Evolutionary conservation across 1,284 basidiomycete species (phyloP), one percentile per base, ranked within the genome.

Genomic region (Rugosomyces carneus): DNA sequence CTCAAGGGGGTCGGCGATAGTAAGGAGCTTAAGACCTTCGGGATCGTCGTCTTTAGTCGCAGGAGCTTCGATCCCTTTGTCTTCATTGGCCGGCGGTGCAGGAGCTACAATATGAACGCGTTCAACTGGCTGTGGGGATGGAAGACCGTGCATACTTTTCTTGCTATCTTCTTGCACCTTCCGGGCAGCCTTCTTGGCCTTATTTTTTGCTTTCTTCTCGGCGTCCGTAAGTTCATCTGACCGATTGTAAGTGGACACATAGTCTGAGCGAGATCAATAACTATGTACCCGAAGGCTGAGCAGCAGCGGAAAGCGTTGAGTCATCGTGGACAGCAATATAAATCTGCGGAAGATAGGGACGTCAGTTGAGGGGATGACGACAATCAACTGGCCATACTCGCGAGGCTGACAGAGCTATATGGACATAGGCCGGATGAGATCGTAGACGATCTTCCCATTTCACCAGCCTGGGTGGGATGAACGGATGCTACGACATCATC

Each of bases 201-300:
- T 94, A 66, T 92, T 93, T 61, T 87, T 85, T 0, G 89, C 89
- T 64, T 93, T 94, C 66, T 91, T 91, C 58, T 84, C 81, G 0
- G 79, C 80, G 49, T 84, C 84, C 40, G 84, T 76, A 27, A 79
- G 63, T 62, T 63, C 62, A 6, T 51, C 70, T 72, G 41, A 9
- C 15, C 32, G 29, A 16, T 4, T 9, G 44, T n/a, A 38, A 31
- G 13, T n/a, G 13, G 13, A 31, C 29, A 11, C 36, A 2, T 38
- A 24, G 35, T 23, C 37, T 5, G 15, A 2, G 13, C 8, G 21
- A 37, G 27, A 19, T 21, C 34, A 31, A 16, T 19, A 31, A 16
- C 47, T 26, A 20, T 60, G 37, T 62, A 75, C 72, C 59, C 31
- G 68, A 57, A 5, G 73, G 62, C n/a, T n/a, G n/a, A 24, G 68